Evolutionary conservation across 2,329 filamentous ascomycete genomes (phyloP).

Genomic region (Diaporthe amygdali): DNA sequence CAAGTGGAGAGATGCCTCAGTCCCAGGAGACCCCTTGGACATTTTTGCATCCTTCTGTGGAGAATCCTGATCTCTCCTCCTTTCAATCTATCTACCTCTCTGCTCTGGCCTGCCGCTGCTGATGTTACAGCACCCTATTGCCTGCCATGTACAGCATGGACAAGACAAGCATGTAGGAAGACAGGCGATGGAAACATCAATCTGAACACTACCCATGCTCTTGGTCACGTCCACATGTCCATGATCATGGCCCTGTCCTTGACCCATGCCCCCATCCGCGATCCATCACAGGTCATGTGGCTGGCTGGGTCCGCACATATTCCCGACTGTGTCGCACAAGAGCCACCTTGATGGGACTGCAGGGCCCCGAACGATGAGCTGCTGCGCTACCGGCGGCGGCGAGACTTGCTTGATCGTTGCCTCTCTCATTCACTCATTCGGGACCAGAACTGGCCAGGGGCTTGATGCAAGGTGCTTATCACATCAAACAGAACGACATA

Average conservation of each 20-base stretch:
- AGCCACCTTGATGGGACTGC: not conserved
- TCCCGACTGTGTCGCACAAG: not conserved
- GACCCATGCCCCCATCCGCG: not conserved
- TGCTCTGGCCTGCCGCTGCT: not conserved
- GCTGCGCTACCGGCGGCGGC: not conserved
- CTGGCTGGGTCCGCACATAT: constrained; percentile 2
- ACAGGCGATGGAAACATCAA: not conserved
- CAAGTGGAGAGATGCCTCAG: not conserved
- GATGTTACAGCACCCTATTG: not conserved
- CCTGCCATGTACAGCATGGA: too few species aligned
- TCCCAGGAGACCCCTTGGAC: not conserved
- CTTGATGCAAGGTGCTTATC: constrained; percentile 5
- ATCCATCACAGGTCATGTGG: constrained; percentile 12
- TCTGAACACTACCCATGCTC: not conserved
- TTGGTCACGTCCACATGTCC: not conserved
- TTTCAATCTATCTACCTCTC: not conserved
- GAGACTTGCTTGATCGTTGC: not conserved
- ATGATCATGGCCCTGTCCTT: not conserved
- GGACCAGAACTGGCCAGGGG: not conserved
- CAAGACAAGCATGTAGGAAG: not conserved
- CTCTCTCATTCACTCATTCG: not conserved
- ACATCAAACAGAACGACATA: not conserved
- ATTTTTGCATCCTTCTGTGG: constrained; percentile 1
- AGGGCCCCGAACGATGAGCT: not conserved
- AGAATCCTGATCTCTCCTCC: not conserved